Evolutionary conservation across 106 monocot genomes (phyloP).

Genomic region (Apostasia ramifera): DNA sequence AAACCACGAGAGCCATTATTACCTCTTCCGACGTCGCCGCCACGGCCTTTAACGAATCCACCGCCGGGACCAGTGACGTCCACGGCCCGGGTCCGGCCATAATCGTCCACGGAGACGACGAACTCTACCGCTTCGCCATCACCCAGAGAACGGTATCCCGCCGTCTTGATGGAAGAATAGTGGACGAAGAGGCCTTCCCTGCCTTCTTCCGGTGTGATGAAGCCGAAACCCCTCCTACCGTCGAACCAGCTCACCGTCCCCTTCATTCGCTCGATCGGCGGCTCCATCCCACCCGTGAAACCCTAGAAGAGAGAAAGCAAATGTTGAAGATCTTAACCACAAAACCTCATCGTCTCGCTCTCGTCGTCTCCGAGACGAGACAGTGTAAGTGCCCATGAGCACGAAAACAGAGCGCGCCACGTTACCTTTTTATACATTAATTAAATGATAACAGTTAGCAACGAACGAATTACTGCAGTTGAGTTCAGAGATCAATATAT

Average conservation of each 20-base stretch:
- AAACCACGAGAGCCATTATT: constrained; percentile 7
- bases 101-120: constrained; percentile 1
- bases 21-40: background rate
- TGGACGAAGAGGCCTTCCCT: constrained; percentile 19
- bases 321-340: too few relatives aligned
- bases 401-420: too few relatives aligned
- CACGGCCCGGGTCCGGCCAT: constrained; percentile 14
- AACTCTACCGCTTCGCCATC: constrained; percentile 14
- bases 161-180: constrained; percentile 9
- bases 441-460: too few relatives aligned
- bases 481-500: too few relatives aligned
- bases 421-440: too few relatives aligned
- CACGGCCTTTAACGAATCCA: background rate
- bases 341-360: too few relatives aligned
- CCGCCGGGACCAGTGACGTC: constrained; percentile 8
- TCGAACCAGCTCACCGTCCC: constrained; percentile 21
- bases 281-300: too few relatives aligned
- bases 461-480: too few relatives aligned
- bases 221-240: constrained; percentile 11
- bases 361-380: too few relatives aligned
- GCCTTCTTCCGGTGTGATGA: constrained; percentile 15
- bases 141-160: constrained; percentile 3
- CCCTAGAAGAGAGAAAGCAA: too few relatives aligned
- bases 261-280: background rate
- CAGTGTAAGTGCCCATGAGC: too few relatives aligned